Percentiles rank a stretch among this genome's conserved stretches.
Conservation (phyloP, 441 rosid genomes). For the Populus hybrid region DNA sequence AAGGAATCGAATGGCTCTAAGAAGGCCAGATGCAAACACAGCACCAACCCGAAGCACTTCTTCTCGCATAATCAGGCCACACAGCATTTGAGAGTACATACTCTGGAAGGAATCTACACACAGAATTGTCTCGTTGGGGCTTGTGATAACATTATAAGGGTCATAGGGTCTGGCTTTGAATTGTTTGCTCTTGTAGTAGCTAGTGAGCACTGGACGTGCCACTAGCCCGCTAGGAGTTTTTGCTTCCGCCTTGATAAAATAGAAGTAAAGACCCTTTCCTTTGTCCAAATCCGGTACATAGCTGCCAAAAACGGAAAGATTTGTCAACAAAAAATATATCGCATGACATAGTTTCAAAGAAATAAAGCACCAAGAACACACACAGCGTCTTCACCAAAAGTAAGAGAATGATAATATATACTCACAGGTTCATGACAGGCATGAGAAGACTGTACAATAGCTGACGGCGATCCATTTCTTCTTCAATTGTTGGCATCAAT, state of each 20-base stretch:
- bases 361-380: no score
- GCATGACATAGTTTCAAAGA: no score
- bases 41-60: conserved; percentile 87
- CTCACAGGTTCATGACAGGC: conserved; percentile 99
- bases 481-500: conserved; percentile 86
- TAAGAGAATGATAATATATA: not conserved
- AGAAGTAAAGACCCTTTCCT: conserved; percentile 83
- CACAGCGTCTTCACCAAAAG: not conserved
- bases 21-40: conserved; percentile 86
- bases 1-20: conserved; percentile 83
- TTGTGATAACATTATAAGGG: conserved; percentile 79
- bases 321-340: not conserved
- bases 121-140: conserved; percentile 93
- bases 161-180: conserved; percentile 81
- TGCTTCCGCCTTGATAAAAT: conserved; percentile 82
- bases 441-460: conserved; percentile 80
- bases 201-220: conserved; percentile 89
- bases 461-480: conserved; percentile 91
- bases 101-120: conserved; percentile 87
- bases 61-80: conserved; percentile 68
- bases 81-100: conserved; percentile 91
- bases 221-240: conserved; percentile 80
- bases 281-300: conserved; percentile 79
- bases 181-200: conserved; percentile 87
- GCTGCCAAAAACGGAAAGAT: conserved; percentile 29